These are phyloP conservation scores for Lasiodiplodia citricola DNA, from an alignment of 2,329 filamentous ascomycete species.

Conservation along the genomic window DNA sequence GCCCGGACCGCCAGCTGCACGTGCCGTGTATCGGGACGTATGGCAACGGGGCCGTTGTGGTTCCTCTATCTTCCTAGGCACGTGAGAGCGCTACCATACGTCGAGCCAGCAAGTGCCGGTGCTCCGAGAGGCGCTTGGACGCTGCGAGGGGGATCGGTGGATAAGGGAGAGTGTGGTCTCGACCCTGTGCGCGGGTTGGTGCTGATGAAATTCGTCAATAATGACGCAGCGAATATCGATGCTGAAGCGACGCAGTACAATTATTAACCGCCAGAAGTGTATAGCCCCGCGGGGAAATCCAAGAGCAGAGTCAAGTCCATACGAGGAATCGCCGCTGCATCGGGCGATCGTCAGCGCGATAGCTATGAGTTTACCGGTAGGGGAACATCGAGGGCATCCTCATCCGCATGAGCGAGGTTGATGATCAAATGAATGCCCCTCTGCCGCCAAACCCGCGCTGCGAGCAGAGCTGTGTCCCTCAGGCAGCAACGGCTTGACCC, in stretches of 20 bases:
- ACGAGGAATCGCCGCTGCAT: slow-evolving; percentile 11
- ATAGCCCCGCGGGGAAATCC: background rate
- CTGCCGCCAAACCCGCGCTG: background rate
- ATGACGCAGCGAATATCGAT: slow-evolving; percentile 15
- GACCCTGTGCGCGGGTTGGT: slow-evolving; percentile 9
- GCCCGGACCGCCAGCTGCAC: slow-evolving; percentile 8
- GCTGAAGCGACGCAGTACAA: background rate
- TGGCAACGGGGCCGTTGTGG: background rate
- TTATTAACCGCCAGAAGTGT: background rate
- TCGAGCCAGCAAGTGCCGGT: slow-evolving; percentile 2
- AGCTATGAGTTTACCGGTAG: background rate
- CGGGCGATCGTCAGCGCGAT: slow-evolving; percentile 2
- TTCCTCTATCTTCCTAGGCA: slow-evolving; percentile 1
- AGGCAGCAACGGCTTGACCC: slow-evolving; percentile 6
- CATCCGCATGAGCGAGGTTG: background rate
- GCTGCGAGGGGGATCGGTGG: slow-evolving; percentile 21
- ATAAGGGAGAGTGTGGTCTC: slow-evolving; percentile 19
- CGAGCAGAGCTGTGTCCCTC: slow-evolving; percentile 4
- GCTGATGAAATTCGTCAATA: slow-evolving; percentile 7
- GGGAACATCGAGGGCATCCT: background rate
- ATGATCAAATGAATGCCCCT: slow-evolving; percentile 1
- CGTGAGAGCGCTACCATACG: background rate
- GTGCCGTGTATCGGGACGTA: slow-evolving; percentile 2
- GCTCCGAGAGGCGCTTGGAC: slow-evolving; percentile 2
- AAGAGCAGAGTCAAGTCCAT: background rate